Evolutionary conservation across 495 filamentous ascomycete species (phyloP).

Genomic region (Hypoxylon fuscum): DNA sequence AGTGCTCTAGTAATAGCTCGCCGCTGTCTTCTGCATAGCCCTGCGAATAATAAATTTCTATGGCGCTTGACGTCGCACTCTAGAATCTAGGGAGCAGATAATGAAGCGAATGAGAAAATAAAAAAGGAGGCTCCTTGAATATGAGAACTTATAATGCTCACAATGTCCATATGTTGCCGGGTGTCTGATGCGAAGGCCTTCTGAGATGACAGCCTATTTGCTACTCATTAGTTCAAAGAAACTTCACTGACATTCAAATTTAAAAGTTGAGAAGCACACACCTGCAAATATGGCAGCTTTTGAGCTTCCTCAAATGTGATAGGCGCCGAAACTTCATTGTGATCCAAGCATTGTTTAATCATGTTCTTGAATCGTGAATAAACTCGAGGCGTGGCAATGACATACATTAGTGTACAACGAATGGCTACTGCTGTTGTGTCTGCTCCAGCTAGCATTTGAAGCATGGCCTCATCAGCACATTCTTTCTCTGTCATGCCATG

Average conservation of each 20-base stretch:
- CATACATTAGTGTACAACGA: constrained; percentile 62
- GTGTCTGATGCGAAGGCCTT: constrained; percentile 55
- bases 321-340: constrained; percentile 44
- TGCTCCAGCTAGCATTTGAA: constrained; percentile 65
- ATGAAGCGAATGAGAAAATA: too few relatives aligned
- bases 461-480: constrained; percentile 51
- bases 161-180: constrained; percentile 38
- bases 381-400: constrained; percentile 54
- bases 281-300: constrained; percentile 54
- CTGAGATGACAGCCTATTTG: constrained; percentile 54
- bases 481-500: constrained; percentile 50
- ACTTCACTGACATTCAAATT: not conserved
- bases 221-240: not conserved
- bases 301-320: constrained; percentile 51
- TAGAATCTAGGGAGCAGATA: not conserved
- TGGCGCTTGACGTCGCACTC: too few relatives aligned
- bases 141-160: constrained; percentile 5
- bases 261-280: not conserved
- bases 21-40: too few relatives aligned
- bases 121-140: too few relatives aligned
- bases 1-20: too few relatives aligned
- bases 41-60: too few relatives aligned
- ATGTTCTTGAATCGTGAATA: constrained; percentile 65
- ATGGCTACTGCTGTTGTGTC: constrained; percentile 71
- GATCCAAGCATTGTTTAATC: constrained; percentile 52